These are phyloP conservation scores for Sordariomycetes sp. DNA, from an alignment of 2,329 filamentous ascomycete species.

Conservation along the genomic window DNA sequence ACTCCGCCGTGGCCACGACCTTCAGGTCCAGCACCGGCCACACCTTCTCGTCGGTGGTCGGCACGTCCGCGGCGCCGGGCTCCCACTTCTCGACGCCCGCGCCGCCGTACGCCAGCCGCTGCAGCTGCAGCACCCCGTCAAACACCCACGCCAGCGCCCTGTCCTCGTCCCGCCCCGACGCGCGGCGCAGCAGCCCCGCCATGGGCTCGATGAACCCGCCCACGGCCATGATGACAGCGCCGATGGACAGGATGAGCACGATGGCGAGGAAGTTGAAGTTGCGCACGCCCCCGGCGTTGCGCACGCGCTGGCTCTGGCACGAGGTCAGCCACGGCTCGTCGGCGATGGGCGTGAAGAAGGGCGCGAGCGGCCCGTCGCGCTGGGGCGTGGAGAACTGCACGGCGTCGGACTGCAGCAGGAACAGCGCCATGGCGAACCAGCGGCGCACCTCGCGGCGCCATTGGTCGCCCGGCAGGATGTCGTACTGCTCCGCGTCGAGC, in stretches of 20 bases:
- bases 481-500: conserved; percentile 4
- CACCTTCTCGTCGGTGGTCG: conserved; percentile 5
- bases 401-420: conserved; percentile 4
- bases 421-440: conserved; percentile 5
- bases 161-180: neutral
- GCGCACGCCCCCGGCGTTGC: conserved; percentile 2
- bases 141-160: conserved; percentile 3
- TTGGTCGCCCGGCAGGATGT: conserved; percentile 4
- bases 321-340: conserved; percentile 4
- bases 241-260: conserved; percentile 3
- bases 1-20: conserved; percentile 4
- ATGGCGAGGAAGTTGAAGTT: conserved; percentile 7
- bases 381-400: conserved; percentile 3
- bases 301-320: conserved; percentile 4
- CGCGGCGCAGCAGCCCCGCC: neutral
- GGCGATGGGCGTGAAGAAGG: neutral
- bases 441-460: conserved; percentile 3
- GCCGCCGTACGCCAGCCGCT: conserved; percentile 2
- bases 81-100: conserved; percentile 4
- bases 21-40: conserved; percentile 5
- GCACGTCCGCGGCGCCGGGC: conserved; percentile 4
- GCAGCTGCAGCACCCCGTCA: conserved; percentile 2
- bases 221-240: conserved; percentile 1
- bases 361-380: neutral
- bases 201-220: conserved; percentile 4